Evolutionary conservation across 805 yeast genomes (phyloP), one percentile per base, ranked within the genome.

Genomic region (Clavispora asparagi): DNA sequence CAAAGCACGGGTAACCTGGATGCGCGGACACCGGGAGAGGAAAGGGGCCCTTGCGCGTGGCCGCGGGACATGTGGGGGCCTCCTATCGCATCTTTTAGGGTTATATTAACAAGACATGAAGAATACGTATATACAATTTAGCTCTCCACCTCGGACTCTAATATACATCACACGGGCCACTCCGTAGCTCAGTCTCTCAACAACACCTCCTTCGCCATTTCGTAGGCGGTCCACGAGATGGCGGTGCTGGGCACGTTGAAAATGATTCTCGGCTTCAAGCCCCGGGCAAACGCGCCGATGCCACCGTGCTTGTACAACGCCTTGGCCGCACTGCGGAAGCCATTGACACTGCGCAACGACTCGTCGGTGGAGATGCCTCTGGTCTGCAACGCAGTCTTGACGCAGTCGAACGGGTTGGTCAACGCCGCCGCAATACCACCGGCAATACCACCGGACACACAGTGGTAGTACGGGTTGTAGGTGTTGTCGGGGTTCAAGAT

Each of bases 191-290:
- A 54, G 42, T 55, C 55, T 35, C 57, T 42, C 53, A 77, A 62
- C 58, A 83, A 66, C 53, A 84, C 74, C 54, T 80, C 83, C 68
- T 92, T 92, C 39, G 97, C 97, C 92, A 91, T 87, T 65, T 92
- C 99, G 66, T 92, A 92, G 26, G 96, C 88, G 1, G 98, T 92
- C 98, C 98, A 92, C 53, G 95, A 83, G 51, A 92, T 90, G 17
- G 98, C 98, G 8, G 98, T 92, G 40, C 95, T 83, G 19, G 99
- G 99, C 63, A 92, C 90, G 65, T 90, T 90, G 54, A 94, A 86
- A 29, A 92, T 82, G 46, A 94, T 82, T 66, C 99, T 81, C 40
- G 99, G 97, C 59, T 84, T 82, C 59, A 89, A 73, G 16, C 99
- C 99, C 55, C 95, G 77, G 58, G 77, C 62, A 63, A 94, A 94